These are phyloP conservation scores for Pythium oligandrum DNA, from an alignment of 352 stramenopile species.

Conservation along the genomic window DNA sequence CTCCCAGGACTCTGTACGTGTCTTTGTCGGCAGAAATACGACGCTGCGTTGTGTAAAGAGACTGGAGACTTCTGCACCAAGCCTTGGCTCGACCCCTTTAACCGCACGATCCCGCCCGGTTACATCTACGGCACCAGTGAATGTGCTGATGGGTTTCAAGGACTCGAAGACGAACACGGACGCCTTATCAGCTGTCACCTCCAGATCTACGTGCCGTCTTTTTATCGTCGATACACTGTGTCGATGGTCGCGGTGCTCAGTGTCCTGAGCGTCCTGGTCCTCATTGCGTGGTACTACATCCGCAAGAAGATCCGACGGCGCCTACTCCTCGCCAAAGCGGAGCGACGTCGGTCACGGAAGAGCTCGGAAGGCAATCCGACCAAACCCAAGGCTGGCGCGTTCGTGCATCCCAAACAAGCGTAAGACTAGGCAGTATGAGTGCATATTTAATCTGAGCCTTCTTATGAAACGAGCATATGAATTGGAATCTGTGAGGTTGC, in stretches of 20 bases:
- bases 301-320: conserved; percentile 71
- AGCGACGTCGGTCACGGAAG: conserved; percentile 80
- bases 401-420: conserved; percentile 53
- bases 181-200: conserved; percentile 93
- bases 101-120: conserved; percentile 62
- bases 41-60: conserved; percentile 50
- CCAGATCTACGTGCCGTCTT: conserved; percentile 90
- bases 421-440: conserved; percentile 14
- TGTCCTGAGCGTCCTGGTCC: conserved; percentile 53
- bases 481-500: too few relatives aligned
- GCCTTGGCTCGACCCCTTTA: conserved; percentile 77
- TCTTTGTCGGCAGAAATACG: conserved; percentile 84
- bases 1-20: conserved; percentile 89
- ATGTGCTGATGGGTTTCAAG: conserved; percentile 93
- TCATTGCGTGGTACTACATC: conserved; percentile 85
- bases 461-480: too few relatives aligned
- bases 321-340: conserved; percentile 88
- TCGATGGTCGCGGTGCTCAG: conserved; percentile 71
- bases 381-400: conserved; percentile 39
- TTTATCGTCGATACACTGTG: conserved; percentile 78
- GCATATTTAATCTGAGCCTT: too few relatives aligned
- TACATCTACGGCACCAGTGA: conserved; percentile 90
- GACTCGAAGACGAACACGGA: conserved; percentile 84
- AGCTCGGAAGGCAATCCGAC: conserved; percentile 50
- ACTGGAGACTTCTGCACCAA: conserved; percentile 80